These are phyloP conservation scores for Hygrophoropsis aurantiaca DNA, from an alignment of 768 basidiomycete genomes.

Conservation along the genomic window DNA sequence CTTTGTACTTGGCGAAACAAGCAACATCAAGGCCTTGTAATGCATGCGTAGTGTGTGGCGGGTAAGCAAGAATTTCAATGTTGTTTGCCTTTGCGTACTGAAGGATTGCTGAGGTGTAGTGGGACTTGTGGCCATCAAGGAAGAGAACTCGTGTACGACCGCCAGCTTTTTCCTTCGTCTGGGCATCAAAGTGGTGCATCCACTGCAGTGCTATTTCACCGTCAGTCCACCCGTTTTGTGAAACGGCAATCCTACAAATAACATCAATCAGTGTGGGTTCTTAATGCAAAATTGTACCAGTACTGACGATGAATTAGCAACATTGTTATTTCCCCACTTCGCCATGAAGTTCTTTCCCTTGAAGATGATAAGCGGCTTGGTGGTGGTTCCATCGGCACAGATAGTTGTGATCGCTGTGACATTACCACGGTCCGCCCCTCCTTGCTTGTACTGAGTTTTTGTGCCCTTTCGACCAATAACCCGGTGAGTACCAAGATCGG, in stretches of 20 bases:
- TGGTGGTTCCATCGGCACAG: conserved; percentile 38
- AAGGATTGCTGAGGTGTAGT: conserved; percentile 34
- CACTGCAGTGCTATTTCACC: conserved; percentile 12
- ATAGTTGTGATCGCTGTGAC: too few species aligned
- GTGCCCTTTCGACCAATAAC: conserved; percentile 13
- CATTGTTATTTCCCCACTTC: conserved; percentile 37
- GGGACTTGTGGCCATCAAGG: conserved; percentile 44
- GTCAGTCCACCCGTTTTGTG: conserved; percentile 22
- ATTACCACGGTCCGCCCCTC: conserved; percentile 32
- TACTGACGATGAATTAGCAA: conserved; percentile 32
- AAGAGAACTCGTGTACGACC: conserved; percentile 31
- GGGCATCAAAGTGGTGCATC: conserved; percentile 29
- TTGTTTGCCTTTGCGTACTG: conserved; percentile 32
- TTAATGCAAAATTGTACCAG: not conserved
- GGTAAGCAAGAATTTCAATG: conserved; percentile 39
- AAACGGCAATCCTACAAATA: conserved; percentile 14
- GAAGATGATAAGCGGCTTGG: conserved; percentile 36
- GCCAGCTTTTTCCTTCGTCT: conserved; percentile 35
- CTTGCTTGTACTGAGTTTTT: conserved; percentile 31
- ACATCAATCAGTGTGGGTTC: too few species aligned
- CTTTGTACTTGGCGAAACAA: conserved; percentile 20
- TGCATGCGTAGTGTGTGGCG: conserved; percentile 21
- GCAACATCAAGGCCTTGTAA: conserved; percentile 28
- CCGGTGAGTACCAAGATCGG: conserved; percentile 6
- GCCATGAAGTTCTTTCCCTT: conserved; percentile 33